Evolutionary conservation across 139 green algal genomes (phyloP).

Genomic region (Zygnema cylindricum): DNA sequence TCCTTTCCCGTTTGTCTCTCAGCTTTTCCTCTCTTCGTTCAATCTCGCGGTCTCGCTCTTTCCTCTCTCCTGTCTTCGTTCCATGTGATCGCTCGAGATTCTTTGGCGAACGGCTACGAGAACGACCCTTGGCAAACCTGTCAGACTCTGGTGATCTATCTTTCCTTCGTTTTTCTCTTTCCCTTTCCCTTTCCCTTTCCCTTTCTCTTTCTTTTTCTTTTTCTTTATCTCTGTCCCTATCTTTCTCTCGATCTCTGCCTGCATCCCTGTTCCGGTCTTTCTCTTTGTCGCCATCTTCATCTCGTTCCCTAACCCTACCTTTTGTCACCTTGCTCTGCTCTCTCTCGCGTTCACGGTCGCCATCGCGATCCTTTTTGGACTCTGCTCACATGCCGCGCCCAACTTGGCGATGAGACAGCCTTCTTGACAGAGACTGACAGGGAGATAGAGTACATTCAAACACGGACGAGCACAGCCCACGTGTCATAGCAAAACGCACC

Average conservation of each 20-base stretch:
- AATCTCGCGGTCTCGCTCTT: neutral
- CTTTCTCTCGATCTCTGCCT: neutral
- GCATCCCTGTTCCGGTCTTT: neutral
- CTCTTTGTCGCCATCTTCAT: neutral
- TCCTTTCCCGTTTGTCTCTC: neutral
- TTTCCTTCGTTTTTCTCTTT: neutral
- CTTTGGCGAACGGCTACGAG: neutral
- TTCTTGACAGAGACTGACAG: no score
- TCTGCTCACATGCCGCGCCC: no score
- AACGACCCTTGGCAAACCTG: neutral
- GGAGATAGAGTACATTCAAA: no score
- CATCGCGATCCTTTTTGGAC: neutral
- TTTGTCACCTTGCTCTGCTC: neutral
- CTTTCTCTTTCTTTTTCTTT: neutral
- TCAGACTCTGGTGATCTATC: neutral
- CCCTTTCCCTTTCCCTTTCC: neutral
- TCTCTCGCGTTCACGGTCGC: neutral
- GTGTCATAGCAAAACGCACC: no score
- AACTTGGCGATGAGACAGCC: no score
- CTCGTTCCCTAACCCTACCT: neutral
- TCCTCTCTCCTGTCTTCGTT: neutral
- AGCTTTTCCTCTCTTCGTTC: neutral
- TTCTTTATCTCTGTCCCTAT: neutral
- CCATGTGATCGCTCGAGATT: neutral
- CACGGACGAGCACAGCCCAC: no score